Percentiles rank a stretch among this genome's conserved stretches.
Evolutionary conservation across 75 land plant genomes (phyloP).

Genomic region (Gnetum montanum): DNA sequence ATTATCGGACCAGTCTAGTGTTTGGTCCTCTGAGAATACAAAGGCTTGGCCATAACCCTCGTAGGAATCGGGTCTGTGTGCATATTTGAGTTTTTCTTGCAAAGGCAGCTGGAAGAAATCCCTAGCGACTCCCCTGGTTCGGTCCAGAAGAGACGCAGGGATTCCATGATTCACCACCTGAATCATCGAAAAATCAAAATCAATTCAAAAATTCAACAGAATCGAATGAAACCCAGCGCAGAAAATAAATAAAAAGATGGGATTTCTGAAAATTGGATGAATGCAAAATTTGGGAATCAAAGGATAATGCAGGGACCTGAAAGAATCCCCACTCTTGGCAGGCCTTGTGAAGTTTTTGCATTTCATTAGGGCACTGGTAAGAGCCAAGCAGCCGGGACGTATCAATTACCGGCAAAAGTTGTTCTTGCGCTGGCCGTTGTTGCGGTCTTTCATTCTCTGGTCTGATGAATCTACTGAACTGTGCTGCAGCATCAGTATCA

Average conservation of each 20-base stretch:
- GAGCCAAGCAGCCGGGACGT: neutral
- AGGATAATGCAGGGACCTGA: neutral
- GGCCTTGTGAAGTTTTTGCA: neutral
- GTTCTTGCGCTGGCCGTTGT: neutral
- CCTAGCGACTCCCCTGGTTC: conserved; percentile 7
- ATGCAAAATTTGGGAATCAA: neutral
- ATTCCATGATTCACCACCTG: conserved; percentile 22
- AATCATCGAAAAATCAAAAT: neutral
- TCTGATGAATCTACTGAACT: neutral
- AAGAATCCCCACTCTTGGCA: conserved; percentile 2
- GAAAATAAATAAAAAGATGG: neutral
- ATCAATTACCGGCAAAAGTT: neutral
- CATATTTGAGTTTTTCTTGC: conserved; percentile 9
- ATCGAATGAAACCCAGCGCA: neutral
- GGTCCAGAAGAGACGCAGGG: conserved; percentile 8
- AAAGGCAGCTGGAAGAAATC: conserved; percentile 16
- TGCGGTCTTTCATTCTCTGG: neutral
- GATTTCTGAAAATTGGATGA: too few species aligned
- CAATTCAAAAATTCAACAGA: neutral
- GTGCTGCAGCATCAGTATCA: neutral
- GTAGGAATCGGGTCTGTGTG: neutral
- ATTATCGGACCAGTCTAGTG: conserved; percentile 59
- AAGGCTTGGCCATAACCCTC: conserved; percentile 67
- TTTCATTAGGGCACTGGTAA: neutral
- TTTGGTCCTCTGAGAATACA: conserved; percentile 45